Conservation (phyloP, 2,329 filamentous ascomycete species). For the Aaosphaeria pasadenensis region DNA sequence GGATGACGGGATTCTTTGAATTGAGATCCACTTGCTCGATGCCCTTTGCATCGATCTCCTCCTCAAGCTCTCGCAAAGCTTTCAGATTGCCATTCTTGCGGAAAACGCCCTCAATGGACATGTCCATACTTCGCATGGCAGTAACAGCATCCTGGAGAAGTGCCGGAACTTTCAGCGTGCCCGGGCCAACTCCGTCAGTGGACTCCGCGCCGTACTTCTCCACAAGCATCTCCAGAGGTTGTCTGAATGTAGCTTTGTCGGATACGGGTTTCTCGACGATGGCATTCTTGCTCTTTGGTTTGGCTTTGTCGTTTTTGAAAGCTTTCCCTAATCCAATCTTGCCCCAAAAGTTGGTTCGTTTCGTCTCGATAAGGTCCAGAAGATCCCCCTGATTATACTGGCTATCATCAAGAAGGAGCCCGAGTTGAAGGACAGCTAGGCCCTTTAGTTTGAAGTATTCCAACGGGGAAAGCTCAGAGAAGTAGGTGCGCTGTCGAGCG, state of each 20-base stretch:
- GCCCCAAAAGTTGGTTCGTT: conserved; percentile 95
- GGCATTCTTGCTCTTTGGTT: conserved; percentile 71
- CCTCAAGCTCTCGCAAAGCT: conserved; percentile 80
- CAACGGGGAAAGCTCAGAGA: conserved; percentile 89
- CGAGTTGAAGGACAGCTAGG: conserved; percentile 91
- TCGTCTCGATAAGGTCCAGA: conserved; percentile 85
- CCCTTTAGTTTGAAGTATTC: conserved; percentile 98
- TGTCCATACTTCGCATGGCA: conserved; percentile 97
- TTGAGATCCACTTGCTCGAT: conserved; percentile 83
- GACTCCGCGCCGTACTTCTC: conserved; percentile 95
- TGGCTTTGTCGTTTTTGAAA: conserved; percentile 80
- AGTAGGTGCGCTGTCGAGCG: conserved; percentile 71
- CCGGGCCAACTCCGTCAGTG: conserved; percentile 94
- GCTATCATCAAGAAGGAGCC: conserved; percentile 83
- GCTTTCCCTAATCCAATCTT: conserved; percentile 96
- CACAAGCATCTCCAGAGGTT: conserved; percentile 81
- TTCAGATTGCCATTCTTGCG: conserved; percentile 99
- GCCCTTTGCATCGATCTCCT: conserved; percentile 81
- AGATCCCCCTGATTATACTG: conserved; percentile 94
- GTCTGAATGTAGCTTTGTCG: conserved; percentile 83
- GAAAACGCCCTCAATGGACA: conserved; percentile 98
- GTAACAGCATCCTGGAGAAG: conserved; percentile 92
- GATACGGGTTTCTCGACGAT: conserved; percentile 33
- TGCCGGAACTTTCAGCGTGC: conserved; percentile 85
- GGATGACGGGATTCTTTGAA: conserved; percentile 86